phyloP scores from a whole-genome alignment of 495 filamentous ascomycete species.

The Daldinia decipiens region DNA sequence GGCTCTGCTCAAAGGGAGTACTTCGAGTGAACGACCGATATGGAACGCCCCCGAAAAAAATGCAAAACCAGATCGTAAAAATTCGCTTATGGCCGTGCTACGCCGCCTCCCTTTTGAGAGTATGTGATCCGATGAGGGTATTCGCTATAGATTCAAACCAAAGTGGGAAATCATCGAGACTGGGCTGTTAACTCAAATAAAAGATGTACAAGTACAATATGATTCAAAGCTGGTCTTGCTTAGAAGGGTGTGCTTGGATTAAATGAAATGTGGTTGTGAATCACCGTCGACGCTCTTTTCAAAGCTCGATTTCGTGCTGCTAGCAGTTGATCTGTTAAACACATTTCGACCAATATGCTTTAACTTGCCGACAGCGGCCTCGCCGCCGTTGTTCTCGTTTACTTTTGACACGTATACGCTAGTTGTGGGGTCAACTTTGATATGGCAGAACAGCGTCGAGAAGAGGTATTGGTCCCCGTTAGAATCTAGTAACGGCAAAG shows the following conservation, averaged over 20 bases:
- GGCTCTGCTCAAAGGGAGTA: constrained; percentile 25
- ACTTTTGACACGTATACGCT: constrained; percentile 62
- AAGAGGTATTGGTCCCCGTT: constrained; percentile 92
- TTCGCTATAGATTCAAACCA: constrained; percentile 41
- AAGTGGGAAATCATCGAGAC: constrained; percentile 37
- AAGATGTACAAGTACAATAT: constrained; percentile 39
- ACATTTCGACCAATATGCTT: constrained; percentile 61
- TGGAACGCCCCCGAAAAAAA: constrained; percentile 35
- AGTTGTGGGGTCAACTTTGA: constrained; percentile 71
- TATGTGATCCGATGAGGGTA: constrained; percentile 42
- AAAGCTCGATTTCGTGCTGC: constrained; percentile 58
- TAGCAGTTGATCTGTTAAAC: constrained; percentile 55
- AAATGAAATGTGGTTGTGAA: constrained; percentile 26
- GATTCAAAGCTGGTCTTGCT: constrained; percentile 13
- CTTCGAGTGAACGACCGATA: constrained; percentile 20
- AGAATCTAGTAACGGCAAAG: constrained; percentile 88
- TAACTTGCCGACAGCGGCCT: constrained; percentile 55
- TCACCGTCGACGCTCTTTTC: constrained; percentile 51
- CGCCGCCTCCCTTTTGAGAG: constrained; percentile 40
- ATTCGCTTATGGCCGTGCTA: constrained; percentile 36
- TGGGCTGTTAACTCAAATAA: constrained; percentile 35
- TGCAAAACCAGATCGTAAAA: constrained; percentile 36
- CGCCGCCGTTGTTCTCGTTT: constrained; percentile 45
- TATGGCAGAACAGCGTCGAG: constrained; percentile 91
- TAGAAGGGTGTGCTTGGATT: constrained; percentile 19